Evolutionary conservation across 1,284 basidiomycete genomes (phyloP).

Genomic region (Jaminaea rosea): DNA sequence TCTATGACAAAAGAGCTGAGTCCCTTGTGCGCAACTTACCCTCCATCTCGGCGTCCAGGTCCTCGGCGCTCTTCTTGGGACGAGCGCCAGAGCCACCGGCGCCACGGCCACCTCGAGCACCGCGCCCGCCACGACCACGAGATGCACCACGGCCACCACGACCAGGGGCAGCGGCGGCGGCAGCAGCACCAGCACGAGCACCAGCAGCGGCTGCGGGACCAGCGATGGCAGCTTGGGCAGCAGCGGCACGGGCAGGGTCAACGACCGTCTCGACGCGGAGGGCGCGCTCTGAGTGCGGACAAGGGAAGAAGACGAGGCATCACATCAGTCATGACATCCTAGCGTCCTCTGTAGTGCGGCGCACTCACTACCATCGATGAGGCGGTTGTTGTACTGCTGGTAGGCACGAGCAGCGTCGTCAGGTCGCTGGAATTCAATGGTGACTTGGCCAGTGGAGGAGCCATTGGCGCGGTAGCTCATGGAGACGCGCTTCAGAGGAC

Average conservation of each 20-base stretch:
- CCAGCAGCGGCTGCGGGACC: slow-evolving; percentile 18
- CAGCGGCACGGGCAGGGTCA: slow-evolving; percentile 64
- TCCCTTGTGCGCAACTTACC: slow-evolving; percentile 10
- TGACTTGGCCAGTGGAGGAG: slow-evolving; percentile 79
- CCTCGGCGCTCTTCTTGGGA: slow-evolving; percentile 54
- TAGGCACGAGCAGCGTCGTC: slow-evolving; percentile 88
- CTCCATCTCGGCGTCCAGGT: slow-evolving; percentile 59
- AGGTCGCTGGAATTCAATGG: slow-evolving; percentile 73
- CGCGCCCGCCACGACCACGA: slow-evolving; percentile 55
- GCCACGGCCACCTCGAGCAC: slow-evolving; percentile 36
- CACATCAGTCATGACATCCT: slow-evolving; percentile 27
- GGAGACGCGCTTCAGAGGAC: slow-evolving; percentile 70
- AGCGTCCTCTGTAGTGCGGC: slow-evolving; percentile 35
- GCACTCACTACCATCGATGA: slow-evolving; percentile 99
- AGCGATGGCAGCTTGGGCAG: slow-evolving; percentile 24
- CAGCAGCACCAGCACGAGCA: slow-evolving; percentile 11
- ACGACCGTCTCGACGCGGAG: slow-evolving; percentile 98
- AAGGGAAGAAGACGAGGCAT: no score
- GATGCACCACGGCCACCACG: no score
- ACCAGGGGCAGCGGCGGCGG: slow-evolving; percentile 37
- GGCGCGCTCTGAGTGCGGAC: slow-evolving; percentile 57
- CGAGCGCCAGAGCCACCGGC: slow-evolving; percentile 43
- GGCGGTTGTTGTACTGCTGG: slow-evolving; percentile 89
- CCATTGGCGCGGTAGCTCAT: slow-evolving; percentile 78
- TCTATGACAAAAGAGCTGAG: neutral